Base-by-base conservation (phyloP, 768 basidiomycete genomes). In the Exsudoporus frostii region DNA sequence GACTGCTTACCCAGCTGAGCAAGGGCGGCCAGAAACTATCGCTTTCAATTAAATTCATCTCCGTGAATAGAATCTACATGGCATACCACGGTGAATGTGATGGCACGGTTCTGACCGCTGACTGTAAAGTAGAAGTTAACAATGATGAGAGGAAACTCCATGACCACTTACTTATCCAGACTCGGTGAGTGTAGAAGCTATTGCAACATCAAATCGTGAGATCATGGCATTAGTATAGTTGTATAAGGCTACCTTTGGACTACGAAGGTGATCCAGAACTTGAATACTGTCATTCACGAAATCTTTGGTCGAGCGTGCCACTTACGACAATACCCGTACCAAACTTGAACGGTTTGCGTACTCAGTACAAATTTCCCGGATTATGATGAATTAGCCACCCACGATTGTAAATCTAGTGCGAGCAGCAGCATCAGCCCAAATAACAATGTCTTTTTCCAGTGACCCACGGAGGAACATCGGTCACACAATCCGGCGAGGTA, bases 101-200 rank as follows among this genome's bases (percentile, higher is more conserved):
- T 11, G 13, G 46, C 8, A n/a, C 53, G 55, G 33, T 65, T 66
- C 34, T 10, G 24, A 43, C 47, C 57, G 5, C 62, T 64, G 24
- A 66, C 64, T 65, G 42, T 13, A 39, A 37, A 24, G 6, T 11
- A 25, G n/a, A 29, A 19, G 7, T 57, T 34, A 34, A 24, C 1
- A 37, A 3, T 2, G 14, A 40, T 9, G 13, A n/a, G 22, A 20
- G 1, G 7, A n/a, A 24, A 20, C 4, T 2, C 14, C 17, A 2
- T 32, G 10, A 5, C n/a, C n/a, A 40, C 64, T 39, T 40, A 65
- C 64, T 65, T 56, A 65, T 64, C 62, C 62, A 67, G 19, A 66
- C 59, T 34, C 62, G 63, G 24, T 65, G 65, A 22, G 51, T 51
- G 24, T 66, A 66, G 32, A 65, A 65, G 47, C 65, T 67, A 39